phyloP scores from a whole-genome alignment of 495 filamentous ascomycete genomes.

The Hyaloscypha finlandica region DNA sequence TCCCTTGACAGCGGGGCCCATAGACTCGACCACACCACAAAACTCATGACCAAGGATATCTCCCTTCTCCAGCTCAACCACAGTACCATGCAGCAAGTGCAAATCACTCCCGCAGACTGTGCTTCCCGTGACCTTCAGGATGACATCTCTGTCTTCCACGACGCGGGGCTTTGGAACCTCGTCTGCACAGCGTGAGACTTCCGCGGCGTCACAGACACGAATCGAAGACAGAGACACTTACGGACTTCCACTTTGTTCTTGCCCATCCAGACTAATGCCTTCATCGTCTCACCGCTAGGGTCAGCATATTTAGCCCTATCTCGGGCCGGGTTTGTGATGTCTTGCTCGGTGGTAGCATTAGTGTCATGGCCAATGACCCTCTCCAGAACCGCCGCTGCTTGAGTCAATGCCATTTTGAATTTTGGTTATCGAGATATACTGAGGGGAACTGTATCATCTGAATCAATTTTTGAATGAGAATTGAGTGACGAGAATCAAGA shows the following conservation, averaged over 20 bases:
- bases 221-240: slow-evolving; percentile 28
- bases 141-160: slow-evolving; percentile 74
- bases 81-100: slow-evolving; percentile 72
- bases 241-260: slow-evolving; percentile 64
- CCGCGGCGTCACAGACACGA: background rate
- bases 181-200: slow-evolving; percentile 9
- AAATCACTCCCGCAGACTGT: slow-evolving; percentile 89
- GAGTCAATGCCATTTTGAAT: slow-evolving; percentile 25
- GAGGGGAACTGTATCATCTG: background rate
- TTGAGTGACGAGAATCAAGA: background rate
- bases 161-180: slow-evolving; percentile 63
- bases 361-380: slow-evolving; percentile 64
- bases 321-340: slow-evolving; percentile 50
- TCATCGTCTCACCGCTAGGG: slow-evolving; percentile 60
- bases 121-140: slow-evolving; percentile 80
- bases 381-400: slow-evolving; percentile 61
- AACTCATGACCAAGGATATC: slow-evolving; percentile 93
- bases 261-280: slow-evolving; percentile 71
- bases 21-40: slow-evolving; percentile 75
- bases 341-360: slow-evolving; percentile 57
- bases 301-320: slow-evolving; percentile 45
- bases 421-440: background rate
- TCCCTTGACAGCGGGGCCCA: slow-evolving; percentile 61
- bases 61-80: slow-evolving; percentile 75
- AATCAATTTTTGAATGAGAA: background rate